Base-by-base conservation (phyloP, 345 rosid species). In the Gynandropsis gynandra region DNA sequence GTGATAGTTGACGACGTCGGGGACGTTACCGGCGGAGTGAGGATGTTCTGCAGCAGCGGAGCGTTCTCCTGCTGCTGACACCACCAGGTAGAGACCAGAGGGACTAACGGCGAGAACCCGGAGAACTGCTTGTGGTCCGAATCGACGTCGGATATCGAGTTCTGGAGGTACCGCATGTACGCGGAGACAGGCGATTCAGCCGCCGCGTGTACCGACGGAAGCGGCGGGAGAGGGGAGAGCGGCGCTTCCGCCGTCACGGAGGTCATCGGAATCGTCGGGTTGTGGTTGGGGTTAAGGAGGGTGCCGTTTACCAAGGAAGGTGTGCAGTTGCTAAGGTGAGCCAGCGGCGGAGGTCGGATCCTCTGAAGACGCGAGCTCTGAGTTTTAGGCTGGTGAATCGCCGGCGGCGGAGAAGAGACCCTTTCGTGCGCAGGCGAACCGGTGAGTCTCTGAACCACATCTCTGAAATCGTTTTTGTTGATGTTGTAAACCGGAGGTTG, bases 401-500 rank as follows among this genome's bases (percentile, higher is more conserved):
- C 15, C 4, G 11, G 41, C 15, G 80, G 86, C 2, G 89, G 86
- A 3, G 79, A 50, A 7, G 80, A 55, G 68, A 65, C 45, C 29
- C 82, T 65, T 35, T 81, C 80, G 45, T 79, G 87, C 14, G 89
- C 75, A 1, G 87, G 62, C 4, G 83, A 80, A 35, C 81, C 73
- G 47, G 97, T 85, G 31, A 85, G 81, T 61, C 63, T 69, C 69
- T 74, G 84, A 11, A 85, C 95, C 55, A 82, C 74, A 47, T 72
- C 77, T 20, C 85, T 57, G 71, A 75, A 82, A 54, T 81, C 83
- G 52, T 52, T 73, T 70, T 66, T 75, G 72, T 79, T 85, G 67
- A 78, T 75, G 39, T 74, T 87, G 63, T 74, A 85, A 5, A 82
- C 80, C 13, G 87, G 89, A 4, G 89, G 83, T 50, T 77, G 77